Evolutionary conservation across 2,329 filamentous ascomycete genomes (phyloP).

Genomic region (Pseudonectria buxi): DNA sequence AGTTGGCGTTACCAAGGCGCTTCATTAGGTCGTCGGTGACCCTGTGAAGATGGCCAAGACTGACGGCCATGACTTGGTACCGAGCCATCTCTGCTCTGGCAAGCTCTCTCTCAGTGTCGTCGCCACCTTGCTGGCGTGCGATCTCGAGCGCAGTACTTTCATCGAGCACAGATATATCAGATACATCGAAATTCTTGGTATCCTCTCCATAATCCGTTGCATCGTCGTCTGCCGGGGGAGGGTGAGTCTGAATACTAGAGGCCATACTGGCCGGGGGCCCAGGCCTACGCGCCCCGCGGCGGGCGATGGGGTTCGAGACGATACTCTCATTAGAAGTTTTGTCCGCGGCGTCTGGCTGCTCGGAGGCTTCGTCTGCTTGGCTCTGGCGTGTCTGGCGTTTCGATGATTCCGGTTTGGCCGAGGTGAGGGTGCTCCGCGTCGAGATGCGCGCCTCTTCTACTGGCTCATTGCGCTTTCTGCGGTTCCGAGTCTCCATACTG

Average conservation of each 20-base stretch:
- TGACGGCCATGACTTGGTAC: constrained; percentile 17
- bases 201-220: constrained; percentile 14
- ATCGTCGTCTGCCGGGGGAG: constrained; percentile 17
- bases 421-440: constrained; percentile 11
- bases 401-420: constrained; percentile 1
- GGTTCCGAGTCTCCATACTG: constrained; percentile 15
- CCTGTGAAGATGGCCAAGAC: constrained; percentile 21
- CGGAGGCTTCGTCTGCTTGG: neutral
- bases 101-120: no score
- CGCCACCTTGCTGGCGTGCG: no score
- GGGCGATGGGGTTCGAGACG: constrained; percentile 9
- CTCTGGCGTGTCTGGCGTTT: neutral
- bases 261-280: constrained; percentile 10
- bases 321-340: constrained; percentile 3
- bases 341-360: neutral
- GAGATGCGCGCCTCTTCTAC: constrained; percentile 4
- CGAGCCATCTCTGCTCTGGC: constrained; percentile 8
- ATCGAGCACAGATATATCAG: no score
- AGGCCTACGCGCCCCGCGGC: constrained; percentile 17
- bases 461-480: constrained; percentile 6
- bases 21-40: constrained; percentile 22
- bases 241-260: constrained; percentile 10
- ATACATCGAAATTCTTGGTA: neutral
- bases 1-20: constrained; percentile 14
- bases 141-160: no score